These are phyloP conservation scores for Thinopyrum elongatum DNA, from an alignment of 176 grass and related monocot genomes.

Conservation along the genomic window DNA sequence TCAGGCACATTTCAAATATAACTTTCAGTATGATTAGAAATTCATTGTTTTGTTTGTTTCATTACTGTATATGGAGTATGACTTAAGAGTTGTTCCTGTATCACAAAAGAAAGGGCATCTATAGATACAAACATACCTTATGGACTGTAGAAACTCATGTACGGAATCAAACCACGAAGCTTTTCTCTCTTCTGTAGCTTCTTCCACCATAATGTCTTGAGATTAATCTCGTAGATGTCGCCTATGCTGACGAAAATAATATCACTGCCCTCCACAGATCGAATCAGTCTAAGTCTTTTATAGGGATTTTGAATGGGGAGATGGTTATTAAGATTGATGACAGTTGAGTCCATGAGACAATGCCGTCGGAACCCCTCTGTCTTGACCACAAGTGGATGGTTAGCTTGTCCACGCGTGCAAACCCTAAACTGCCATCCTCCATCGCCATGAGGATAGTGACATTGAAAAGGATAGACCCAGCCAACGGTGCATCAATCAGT, in stretches of 20 bases:
- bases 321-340: not conserved
- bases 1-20: no score
- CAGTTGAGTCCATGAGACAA: not conserved
- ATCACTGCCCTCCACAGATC: not conserved
- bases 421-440: not conserved
- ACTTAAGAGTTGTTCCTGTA: no score
- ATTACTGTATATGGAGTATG: no score
- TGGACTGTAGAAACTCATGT: not conserved
- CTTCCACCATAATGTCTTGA: not conserved
- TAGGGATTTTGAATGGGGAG: not conserved
- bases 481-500: not conserved
- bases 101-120: no score
- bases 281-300: not conserved
- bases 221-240: not conserved
- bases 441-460: not conserved
- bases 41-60: no score
- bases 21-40: no score
- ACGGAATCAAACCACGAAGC: not conserved
- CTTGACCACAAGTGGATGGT: not conserved
- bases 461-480: not conserved
- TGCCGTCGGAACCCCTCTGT: not conserved
- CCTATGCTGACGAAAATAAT: not conserved
- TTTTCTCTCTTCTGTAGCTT: not conserved
- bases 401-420: not conserved
- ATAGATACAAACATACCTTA: no score